These are phyloP conservation scores for Termitomyces sp. DNA, from an alignment of 768 basidiomycete species.

Conservation along the genomic window DNA sequence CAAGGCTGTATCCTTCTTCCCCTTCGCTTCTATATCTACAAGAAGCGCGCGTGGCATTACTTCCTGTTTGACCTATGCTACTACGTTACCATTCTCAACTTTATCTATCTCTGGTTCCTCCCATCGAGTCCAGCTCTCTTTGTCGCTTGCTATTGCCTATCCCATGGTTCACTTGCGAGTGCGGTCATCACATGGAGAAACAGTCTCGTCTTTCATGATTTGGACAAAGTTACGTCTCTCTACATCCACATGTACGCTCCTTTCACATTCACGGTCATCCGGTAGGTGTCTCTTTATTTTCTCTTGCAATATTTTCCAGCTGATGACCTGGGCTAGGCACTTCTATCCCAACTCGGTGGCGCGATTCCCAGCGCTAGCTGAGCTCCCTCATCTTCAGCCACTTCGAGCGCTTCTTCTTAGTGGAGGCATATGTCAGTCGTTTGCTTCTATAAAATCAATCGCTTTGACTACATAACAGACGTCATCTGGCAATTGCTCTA, in stretches of 20 bases:
- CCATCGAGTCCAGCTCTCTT: conserved; percentile 78
- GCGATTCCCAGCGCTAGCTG: conserved; percentile 82
- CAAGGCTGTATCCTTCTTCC: conserved; percentile 81
- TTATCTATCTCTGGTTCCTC: conserved; percentile 89
- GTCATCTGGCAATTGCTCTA: conserved; percentile 91
- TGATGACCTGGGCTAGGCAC: conserved; percentile 52
- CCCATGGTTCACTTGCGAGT: conserved; percentile 87
- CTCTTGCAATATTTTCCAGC: not conserved
- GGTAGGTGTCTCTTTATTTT: conserved; percentile 45
- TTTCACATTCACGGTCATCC: conserved; percentile 86
- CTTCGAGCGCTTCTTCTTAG: conserved; percentile 73
- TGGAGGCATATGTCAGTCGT: conserved; percentile 74
- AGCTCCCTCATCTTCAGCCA: conserved; percentile 72
- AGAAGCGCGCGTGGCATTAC: conserved; percentile 92
- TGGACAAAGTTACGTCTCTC: conserved; percentile 93
- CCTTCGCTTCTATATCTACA: conserved; percentile 81
- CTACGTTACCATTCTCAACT: conserved; percentile 88
- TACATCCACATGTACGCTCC: conserved; percentile 96
- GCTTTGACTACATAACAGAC: conserved; percentile 49
- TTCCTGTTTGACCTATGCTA: conserved; percentile 94
- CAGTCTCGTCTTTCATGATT: conserved; percentile 95
- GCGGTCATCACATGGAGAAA: conserved; percentile 99
- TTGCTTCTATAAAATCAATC: not conserved
- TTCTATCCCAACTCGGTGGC: conserved; percentile 78
- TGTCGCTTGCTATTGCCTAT: conserved; percentile 89